phyloP scores from a whole-genome alignment of 1,284 basidiomycete species.

The Trametes hirsuta region DNA sequence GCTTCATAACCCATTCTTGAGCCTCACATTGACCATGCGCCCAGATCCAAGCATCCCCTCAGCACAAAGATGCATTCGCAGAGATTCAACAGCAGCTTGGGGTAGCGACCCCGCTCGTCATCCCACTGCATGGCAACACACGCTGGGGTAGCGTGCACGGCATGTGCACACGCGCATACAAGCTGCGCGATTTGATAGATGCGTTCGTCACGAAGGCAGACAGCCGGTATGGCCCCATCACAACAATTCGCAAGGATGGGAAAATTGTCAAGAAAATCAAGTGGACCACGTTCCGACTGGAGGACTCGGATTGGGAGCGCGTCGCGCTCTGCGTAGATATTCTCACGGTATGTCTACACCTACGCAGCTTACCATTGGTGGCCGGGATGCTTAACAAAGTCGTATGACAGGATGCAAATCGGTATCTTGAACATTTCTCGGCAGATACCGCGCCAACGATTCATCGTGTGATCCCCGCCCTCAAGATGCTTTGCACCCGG shows the following conservation, averaged over 20 bases:
- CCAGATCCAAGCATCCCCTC: not conserved
- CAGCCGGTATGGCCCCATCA: slow-evolving; percentile 31
- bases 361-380: too few relatives aligned
- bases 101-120: not conserved
- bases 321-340: slow-evolving; percentile 10
- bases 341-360: not conserved
- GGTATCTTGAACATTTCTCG: slow-evolving; percentile 2
- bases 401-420: not conserved
- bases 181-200: slow-evolving; percentile 17
- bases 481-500: slow-evolving; percentile 26
- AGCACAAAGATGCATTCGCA: not conserved
- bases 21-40: not conserved
- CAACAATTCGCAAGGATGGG: slow-evolving; percentile 21
- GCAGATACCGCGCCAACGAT: not conserved
- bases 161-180: not conserved
- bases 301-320: slow-evolving; percentile 25
- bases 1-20: not conserved
- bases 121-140: slow-evolving; percentile 1
- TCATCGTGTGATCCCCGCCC: slow-evolving; percentile 26
- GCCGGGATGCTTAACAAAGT: too few relatives aligned
- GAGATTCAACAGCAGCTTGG: not conserved
- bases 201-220: slow-evolving; percentile 28
- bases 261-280: slow-evolving; percentile 30
- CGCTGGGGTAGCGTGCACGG: slow-evolving; percentile 2
- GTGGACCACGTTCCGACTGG: slow-evolving; percentile 29